Base-by-base conservation (phyloP, 192 early-diverging fungal species). In the Allomyces macrogynus region DNA sequence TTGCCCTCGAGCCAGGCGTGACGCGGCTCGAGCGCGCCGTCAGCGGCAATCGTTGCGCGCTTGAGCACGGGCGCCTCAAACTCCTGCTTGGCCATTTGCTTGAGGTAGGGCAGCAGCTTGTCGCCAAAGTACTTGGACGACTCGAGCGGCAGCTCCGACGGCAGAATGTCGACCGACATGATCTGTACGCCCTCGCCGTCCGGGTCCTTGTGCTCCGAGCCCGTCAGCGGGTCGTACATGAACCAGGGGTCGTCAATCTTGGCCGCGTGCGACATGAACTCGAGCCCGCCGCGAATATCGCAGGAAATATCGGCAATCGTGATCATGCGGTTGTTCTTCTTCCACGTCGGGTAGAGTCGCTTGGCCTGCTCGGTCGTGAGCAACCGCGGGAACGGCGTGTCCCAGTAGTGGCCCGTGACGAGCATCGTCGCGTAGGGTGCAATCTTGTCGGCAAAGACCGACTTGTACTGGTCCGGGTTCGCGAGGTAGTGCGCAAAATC, bases 161-260 rank as follows among this genome's bases (percentile, higher is more conserved):
- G 95, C 44, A 98, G 73, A 69, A 95, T 98, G 69, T 98, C 95
- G 42, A 98, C 90, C 9, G 91, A 91, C 84, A 95, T 92, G 73
- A 98, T 89, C 71, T 95, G 91, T n/a, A 93, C 83, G 40, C 95
- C 95, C 4, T 76, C 72, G 23, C 78, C 85, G 66, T 90, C 87
- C 24, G 85, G 77, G 65, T 88, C 78, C 66, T 86, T 73, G 76
- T 95, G 93, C 49, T 78, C 80, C 12, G 67, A 71, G 24, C 78
- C 74, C 12, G 74, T 76, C 42, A 88, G 73, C 20, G 92, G 90
- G 75, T 98, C 91, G 64, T 91, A 88, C 67, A 91, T 91, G 73
- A 84, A 98, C 74, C 87, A 94, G 1, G 92, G 91, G 65, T 83
- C 71, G 73, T 93, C 92, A 57, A 98, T 95, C 23, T 87, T 86